phyloP scores from a whole-genome alignment of 176 grass and related monocot genomes.

The Oryza meridionalis region DNA sequence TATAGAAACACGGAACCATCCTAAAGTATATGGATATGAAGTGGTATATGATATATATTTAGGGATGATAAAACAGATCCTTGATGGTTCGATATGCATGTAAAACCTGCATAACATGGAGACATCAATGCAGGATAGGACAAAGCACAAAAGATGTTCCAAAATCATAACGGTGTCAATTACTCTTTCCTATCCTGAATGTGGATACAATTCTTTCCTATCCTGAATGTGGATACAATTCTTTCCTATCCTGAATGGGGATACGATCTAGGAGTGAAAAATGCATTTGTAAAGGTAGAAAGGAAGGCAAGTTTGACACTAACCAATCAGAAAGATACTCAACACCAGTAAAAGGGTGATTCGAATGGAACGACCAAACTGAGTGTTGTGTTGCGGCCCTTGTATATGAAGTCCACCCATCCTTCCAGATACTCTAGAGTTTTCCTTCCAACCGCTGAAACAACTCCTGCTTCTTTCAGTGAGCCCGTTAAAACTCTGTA shows the following conservation, averaged over 20 bases:
- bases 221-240: not conserved
- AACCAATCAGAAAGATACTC: constrained; percentile 88
- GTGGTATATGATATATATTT: not conserved
- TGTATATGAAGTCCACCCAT: constrained; percentile 52
- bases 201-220: too few relatives aligned
- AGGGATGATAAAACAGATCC: not conserved
- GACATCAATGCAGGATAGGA: not conserved
- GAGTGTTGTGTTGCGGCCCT: constrained; percentile 51
- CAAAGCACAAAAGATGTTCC: not conserved
- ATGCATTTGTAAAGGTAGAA: not conserved
- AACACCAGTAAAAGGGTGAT: constrained; percentile 77
- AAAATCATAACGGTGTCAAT: not conserved
- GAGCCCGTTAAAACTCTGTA: constrained; percentile 60
- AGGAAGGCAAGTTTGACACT: constrained; percentile 48
- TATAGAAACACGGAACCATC: not conserved
- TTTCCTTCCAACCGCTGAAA: constrained; percentile 62
- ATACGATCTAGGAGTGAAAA: not conserved
- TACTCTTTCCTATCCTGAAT: not conserved
- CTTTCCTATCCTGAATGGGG: not conserved
- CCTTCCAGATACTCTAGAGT: constrained; percentile 41
- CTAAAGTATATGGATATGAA: not conserved
- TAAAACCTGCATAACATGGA: not conserved
- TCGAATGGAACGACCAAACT: constrained; percentile 58
- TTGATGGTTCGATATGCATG: not conserved
- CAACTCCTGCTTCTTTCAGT: constrained; percentile 65